phyloP scores from a whole-genome alignment of 1,284 basidiomycete species.

The Athelia sp. region DNA sequence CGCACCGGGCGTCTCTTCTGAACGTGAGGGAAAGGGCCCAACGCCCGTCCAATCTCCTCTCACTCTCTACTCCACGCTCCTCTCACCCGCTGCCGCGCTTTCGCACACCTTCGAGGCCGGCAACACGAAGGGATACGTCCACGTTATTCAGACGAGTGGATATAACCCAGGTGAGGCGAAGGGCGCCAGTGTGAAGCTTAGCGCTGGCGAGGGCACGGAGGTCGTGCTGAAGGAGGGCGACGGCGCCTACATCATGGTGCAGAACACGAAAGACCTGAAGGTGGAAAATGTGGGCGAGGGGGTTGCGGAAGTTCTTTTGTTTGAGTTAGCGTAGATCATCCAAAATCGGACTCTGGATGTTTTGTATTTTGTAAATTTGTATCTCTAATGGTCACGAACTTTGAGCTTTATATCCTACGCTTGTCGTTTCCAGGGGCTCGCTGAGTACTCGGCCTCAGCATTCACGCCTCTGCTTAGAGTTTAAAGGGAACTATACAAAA shows the following conservation, averaged over 20 bases:
- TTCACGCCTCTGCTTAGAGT: too few species aligned
- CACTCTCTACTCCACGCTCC: slow-evolving; percentile 61
- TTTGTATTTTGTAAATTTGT: too few species aligned
- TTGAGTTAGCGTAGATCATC: slow-evolving; percentile 55
- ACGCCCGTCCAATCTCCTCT: slow-evolving; percentile 67
- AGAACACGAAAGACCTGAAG: slow-evolving; percentile 37
- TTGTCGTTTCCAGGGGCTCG: too few species aligned
- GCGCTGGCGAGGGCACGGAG: slow-evolving; percentile 34
- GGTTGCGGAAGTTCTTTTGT: slow-evolving; percentile 66
- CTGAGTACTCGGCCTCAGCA: too few species aligned
- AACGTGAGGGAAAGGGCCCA: slow-evolving; percentile 67
- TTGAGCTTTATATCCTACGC: too few species aligned
- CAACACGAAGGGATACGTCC: slow-evolving; percentile 56
- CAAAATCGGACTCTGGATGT: neutral
- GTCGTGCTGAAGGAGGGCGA: slow-evolving; percentile 57
- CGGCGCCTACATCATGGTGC: slow-evolving; percentile 51
- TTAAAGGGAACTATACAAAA: too few species aligned
- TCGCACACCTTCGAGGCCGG: slow-evolving; percentile 39
- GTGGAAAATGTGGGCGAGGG: slow-evolving; percentile 57
- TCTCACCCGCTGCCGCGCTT: slow-evolving; percentile 50
- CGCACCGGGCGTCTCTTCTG: slow-evolving; percentile 46
- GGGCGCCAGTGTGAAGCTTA: slow-evolving; percentile 46
- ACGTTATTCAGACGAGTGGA: slow-evolving; percentile 72
- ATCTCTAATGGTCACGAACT: too few species aligned
- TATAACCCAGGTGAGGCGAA: slow-evolving; percentile 53